These are phyloP conservation scores for Mucor indicus DNA, from an alignment of 371 early-diverging fungal genomes.

Conservation along the genomic window DNA sequence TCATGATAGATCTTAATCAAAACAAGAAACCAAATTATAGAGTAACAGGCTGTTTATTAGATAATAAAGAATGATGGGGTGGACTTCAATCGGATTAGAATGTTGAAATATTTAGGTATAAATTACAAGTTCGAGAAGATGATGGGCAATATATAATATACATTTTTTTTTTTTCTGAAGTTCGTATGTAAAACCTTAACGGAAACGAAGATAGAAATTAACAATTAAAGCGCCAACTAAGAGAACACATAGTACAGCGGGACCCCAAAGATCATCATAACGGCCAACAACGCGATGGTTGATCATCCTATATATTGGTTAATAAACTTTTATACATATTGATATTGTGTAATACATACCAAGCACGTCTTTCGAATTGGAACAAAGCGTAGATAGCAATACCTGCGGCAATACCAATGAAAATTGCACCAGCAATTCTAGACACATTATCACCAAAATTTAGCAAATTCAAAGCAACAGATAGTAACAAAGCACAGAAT, in stretches of 20 bases:
- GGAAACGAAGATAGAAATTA: constrained; percentile 36
- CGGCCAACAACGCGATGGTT: constrained; percentile 61
- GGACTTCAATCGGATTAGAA: no score
- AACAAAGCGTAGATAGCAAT: constrained; percentile 63
- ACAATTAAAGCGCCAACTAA: constrained; percentile 64
- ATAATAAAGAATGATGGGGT: no score
- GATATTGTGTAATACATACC: no score
- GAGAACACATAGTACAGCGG: constrained; percentile 83
- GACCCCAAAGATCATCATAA: constrained; percentile 69
- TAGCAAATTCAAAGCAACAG: constrained; percentile 77
- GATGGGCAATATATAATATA: no score
- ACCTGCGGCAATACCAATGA: constrained; percentile 53
- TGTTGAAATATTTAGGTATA: no score
- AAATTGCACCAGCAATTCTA: constrained; percentile 71
- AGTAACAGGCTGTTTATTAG: no score
- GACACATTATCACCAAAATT: constrained; percentile 83
- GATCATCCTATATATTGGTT: constrained; percentile 50
- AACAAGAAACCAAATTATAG: no score
- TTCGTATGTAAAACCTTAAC: no score
- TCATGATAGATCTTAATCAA: no score
- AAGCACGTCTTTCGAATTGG: constrained; percentile 89
- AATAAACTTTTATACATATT: no score
- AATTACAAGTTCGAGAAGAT: no score
- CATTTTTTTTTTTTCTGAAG: no score
- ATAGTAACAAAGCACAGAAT: constrained; percentile 73